Evolutionary conservation across 2,329 filamentous ascomycete species (phyloP).

Genomic region (Diaporthe nobilis): DNA sequence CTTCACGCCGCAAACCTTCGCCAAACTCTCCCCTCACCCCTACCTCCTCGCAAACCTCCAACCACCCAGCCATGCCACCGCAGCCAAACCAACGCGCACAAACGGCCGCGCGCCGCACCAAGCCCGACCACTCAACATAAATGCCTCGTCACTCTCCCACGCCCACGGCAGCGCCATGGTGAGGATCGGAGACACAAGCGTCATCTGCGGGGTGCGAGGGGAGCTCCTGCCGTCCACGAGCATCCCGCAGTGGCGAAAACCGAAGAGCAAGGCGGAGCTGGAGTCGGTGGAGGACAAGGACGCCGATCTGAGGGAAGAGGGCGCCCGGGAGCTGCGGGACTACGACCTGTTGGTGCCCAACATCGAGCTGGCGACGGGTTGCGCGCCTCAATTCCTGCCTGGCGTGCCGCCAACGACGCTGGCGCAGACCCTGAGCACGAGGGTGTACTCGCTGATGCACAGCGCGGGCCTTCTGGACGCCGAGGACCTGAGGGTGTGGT

Average conservation of each 20-base stretch:
- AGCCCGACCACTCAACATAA: constrained; percentile 80
- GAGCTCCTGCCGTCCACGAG: constrained; percentile 85
- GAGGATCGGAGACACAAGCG: constrained; percentile 88
- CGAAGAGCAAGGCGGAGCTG: constrained; percentile 43
- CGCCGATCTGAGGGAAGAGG: constrained; percentile 45
- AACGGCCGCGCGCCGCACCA: constrained; percentile 83
- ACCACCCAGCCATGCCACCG: constrained; percentile 55
- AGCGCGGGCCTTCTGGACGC: constrained; percentile 76
- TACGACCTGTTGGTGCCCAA: constrained; percentile 91
- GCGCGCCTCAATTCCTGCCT: constrained; percentile 86
- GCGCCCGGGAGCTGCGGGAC: constrained; percentile 65
- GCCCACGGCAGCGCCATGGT: constrained; percentile 92
- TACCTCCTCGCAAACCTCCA: constrained; percentile 92
- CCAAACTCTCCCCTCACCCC: constrained; percentile 88
- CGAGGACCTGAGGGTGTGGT: constrained; percentile 81
- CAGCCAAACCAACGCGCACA: constrained; percentile 73
- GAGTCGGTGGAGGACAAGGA: constrained; percentile 42
- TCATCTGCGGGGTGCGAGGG: constrained; percentile 92
- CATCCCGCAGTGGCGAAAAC: constrained; percentile 75
- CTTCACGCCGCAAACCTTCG: constrained; percentile 79
- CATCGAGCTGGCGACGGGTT: constrained; percentile 91
- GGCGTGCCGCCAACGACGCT: constrained; percentile 84
- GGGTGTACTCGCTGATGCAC: constrained; percentile 83
- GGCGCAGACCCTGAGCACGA: constrained; percentile 87
- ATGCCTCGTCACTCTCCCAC: constrained; percentile 88